Percentiles rank a stretch among this genome's conserved stretches.
Evolutionary conservation across 2,329 filamentous ascomycete species (phyloP).

Genomic region (Nannizziopsis barbatae): DNA sequence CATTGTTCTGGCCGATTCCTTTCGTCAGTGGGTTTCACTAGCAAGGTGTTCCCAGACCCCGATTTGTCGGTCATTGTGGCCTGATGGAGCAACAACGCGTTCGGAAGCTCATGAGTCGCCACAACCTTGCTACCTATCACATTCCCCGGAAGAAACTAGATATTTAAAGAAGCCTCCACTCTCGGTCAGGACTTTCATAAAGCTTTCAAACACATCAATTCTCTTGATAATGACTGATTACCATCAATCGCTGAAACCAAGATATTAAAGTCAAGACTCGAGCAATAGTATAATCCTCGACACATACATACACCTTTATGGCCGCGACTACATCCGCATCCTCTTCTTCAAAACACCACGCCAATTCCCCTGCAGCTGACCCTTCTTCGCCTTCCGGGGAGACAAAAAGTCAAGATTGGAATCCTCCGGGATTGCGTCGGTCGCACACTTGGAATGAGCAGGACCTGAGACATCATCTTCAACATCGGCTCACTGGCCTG

Average conservation of each 20-base stretch:
- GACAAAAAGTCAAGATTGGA: conserved; percentile 17
- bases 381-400: conserved; percentile 1
- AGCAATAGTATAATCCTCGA: neutral
- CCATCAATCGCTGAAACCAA: too few species aligned
- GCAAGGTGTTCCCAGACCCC: too few species aligned
- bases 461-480: conserved; percentile 49
- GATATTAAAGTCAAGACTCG: neutral
- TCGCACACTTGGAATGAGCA: conserved; percentile 29
- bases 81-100: too few species aligned
- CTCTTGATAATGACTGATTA: too few species aligned
- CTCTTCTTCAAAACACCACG: neutral
- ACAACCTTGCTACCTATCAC: too few species aligned
- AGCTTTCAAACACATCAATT: too few species aligned
- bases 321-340: neutral
- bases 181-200: too few species aligned
- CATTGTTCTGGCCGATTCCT: too few species aligned
- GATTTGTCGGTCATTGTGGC: too few species aligned
- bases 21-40: too few species aligned
- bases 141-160: neutral
- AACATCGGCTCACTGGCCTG: conserved; percentile 29
- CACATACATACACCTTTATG: neutral
- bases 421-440: conserved; percentile 21
- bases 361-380: neutral
- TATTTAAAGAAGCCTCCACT: too few species aligned
- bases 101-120: too few species aligned